Percentiles rank a stretch among this genome's conserved stretches.
phyloP scores from a whole-genome alignment of 805 yeast genomes.

The Sugiyamaella mastotermitis region DNA sequence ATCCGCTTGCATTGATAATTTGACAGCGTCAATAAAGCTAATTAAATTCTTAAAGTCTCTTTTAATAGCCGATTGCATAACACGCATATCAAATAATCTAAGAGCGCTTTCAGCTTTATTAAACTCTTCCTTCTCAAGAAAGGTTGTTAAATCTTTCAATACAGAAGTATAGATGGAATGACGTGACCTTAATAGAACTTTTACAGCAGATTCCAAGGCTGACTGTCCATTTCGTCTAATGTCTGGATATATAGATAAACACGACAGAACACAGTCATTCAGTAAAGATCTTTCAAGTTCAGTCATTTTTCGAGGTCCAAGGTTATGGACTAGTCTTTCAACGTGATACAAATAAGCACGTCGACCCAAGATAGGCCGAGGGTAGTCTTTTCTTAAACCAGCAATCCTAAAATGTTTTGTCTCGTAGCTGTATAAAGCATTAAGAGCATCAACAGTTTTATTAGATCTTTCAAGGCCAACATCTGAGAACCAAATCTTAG shows the following conservation, averaged over 20 bases:
- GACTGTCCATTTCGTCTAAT: slow-evolving; percentile 66
- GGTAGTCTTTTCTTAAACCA: slow-evolving; percentile 60
- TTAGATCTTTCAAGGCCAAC: slow-evolving; percentile 67
- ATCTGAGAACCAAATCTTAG: slow-evolving; percentile 74
- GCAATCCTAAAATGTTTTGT: slow-evolving; percentile 57
- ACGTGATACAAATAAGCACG: slow-evolving; percentile 69
- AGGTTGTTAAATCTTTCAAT: slow-evolving; percentile 43
- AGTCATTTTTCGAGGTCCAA: slow-evolving; percentile 67
- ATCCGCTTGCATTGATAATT: slow-evolving; percentile 51
- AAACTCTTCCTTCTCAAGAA: slow-evolving; percentile 43
- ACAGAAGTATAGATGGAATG: slow-evolving; percentile 46
- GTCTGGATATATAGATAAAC: slow-evolving; percentile 65
- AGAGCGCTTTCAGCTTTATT: slow-evolving; percentile 62
- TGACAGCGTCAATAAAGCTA: slow-evolving; percentile 43
- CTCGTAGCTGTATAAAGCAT: slow-evolving; percentile 49
- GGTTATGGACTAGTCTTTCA: slow-evolving; percentile 63
- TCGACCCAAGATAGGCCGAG: slow-evolving; percentile 72
- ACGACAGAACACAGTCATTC: slow-evolving; percentile 54
- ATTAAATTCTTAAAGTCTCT: slow-evolving; percentile 51
- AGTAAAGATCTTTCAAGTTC: slow-evolving; percentile 57
- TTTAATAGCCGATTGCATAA: slow-evolving; percentile 52
- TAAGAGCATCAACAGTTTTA: slow-evolving; percentile 47
- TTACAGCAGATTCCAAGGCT: slow-evolving; percentile 61
- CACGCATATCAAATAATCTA: slow-evolving; percentile 48
- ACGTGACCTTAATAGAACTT: slow-evolving; percentile 62